phyloP scores from a whole-genome alignment of 345 rosid genomes.

The Psidium friedrichsthalianum region DNA sequence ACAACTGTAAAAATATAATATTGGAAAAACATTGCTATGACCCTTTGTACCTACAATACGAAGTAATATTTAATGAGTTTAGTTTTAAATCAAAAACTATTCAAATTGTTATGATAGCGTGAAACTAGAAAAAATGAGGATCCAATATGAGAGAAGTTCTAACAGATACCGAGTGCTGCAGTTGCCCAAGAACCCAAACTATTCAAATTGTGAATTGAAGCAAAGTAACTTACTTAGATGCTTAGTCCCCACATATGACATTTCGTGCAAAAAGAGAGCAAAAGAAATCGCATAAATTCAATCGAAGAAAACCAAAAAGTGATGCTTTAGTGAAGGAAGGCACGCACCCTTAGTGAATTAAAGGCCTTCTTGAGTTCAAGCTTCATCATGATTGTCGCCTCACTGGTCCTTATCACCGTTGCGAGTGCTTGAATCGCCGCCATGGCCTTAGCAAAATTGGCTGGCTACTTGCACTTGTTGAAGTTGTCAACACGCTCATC shows the following conservation, averaged over 20 bases:
- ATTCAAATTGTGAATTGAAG: background rate
- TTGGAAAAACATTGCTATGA: conserved; percentile 80
- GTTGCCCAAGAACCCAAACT: background rate
- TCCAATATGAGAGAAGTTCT: no score
- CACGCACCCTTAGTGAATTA: conserved; percentile 70
- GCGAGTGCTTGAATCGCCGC: no score
- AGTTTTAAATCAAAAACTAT: no score
- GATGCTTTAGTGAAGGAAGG: background rate
- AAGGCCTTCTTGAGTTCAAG: conserved; percentile 93
- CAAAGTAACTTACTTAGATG: background rate
- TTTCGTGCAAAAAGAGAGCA: background rate
- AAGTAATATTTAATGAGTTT: background rate
- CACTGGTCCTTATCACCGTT: no score
- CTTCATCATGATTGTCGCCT: conserved; percentile 87
- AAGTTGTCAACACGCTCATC: no score
- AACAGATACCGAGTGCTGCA: background rate
- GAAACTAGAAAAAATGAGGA: no score
- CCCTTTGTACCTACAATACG: conserved; percentile 56
- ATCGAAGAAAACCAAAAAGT: background rate
- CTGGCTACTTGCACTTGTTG: no score
- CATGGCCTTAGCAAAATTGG: no score
- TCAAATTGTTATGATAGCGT: background rate
- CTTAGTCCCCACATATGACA: background rate
- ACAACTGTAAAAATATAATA: conserved; percentile 91
- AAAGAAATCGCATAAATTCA: background rate